Evolutionary conservation across 192 early-diverging fungal genomes (phyloP), one percentile per base, ranked within the genome.

Genomic region (Podila clonocystis): DNA sequence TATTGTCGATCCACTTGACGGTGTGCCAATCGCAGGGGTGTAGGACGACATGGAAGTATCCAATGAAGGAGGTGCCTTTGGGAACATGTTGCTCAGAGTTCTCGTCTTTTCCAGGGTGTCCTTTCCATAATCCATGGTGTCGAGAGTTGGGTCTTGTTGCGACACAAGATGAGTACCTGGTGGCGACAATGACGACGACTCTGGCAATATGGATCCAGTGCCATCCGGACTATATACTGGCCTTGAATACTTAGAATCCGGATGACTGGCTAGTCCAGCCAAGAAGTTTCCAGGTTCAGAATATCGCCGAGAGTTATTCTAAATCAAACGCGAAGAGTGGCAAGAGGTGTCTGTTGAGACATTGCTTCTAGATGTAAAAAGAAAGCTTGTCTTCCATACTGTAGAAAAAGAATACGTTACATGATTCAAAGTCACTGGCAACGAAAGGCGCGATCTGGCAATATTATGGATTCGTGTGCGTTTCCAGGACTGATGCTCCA

Each of bases 401-500:
- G 19, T 3, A 34, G 2, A 15, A 17, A 31, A 24, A 17, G 8
- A 61, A 30, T 13, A 61, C 58, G 59, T 26, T 45, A 78, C 75
- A 49, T 65, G 58, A 24, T 70, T 67, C 19, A 59, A 24, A 1
- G 69, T 66, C n/a, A 29, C 17, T 20, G 69, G 69, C 33, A 71
- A 30, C 2, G 75, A 62, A 0, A 55, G 50, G 5, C 75, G 67
- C 9, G 75, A 36, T 17, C 64, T 33, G 29, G 68, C n/a, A 29
- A 49, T 11, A 13, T 20, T 49, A 17, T 29, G 24, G 2, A n/a
- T 3, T 17, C 26, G 17, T 17, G 68, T 17, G 4, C 58, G 58
- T 30, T 63, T 64, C 75, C 75, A 78, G 28, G 75, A 29, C 12
- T 50, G 36, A 26, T 71, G 68, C 26, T 63, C 75, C 29, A 58